A percentile compares a stretch with the other conserved stretches of the same genome.
phyloP scores from a whole-genome alignment of 169 alveolate genomes.

The Babesia bigemina region DNA sequence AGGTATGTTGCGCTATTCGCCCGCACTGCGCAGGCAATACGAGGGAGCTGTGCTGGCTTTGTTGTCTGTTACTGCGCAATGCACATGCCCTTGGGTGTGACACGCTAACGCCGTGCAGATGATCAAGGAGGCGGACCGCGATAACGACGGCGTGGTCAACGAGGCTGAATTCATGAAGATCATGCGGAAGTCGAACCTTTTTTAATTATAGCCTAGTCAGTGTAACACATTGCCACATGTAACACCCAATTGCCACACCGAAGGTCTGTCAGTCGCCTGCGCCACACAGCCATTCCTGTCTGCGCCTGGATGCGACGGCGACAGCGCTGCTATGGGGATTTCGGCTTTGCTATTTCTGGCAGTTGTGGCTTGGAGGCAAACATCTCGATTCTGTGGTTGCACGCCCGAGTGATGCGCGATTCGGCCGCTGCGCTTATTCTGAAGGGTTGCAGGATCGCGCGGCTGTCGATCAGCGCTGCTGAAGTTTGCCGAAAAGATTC shows the following conservation, averaged over 20 bases:
- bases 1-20: slow-evolving; percentile 49
- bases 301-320: background rate
- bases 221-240: background rate
- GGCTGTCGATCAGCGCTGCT: slow-evolving; percentile 7
- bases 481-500: background rate
- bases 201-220: slow-evolving; percentile 63
- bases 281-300: background rate
- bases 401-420: background rate
- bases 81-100: background rate
- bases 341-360: background rate
- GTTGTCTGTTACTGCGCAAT: background rate
- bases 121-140: slow-evolving; percentile 98
- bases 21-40: background rate
- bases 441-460: background rate
- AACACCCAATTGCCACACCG: background rate
- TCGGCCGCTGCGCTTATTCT: too few relatives aligned
- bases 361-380: background rate
- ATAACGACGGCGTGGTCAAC: slow-evolving; percentile 96
- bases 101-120: slow-evolving; percentile 78
- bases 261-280: too few relatives aligned
- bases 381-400: background rate
- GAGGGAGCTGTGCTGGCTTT: background rate
- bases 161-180: slow-evolving; percentile 97
- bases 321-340: slow-evolving; percentile 14
- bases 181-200: slow-evolving; percentile 96